Evolutionary conservation across 2,329 filamentous ascomycete genomes (phyloP).

Genomic region (Bipolaris bicolor): DNA sequence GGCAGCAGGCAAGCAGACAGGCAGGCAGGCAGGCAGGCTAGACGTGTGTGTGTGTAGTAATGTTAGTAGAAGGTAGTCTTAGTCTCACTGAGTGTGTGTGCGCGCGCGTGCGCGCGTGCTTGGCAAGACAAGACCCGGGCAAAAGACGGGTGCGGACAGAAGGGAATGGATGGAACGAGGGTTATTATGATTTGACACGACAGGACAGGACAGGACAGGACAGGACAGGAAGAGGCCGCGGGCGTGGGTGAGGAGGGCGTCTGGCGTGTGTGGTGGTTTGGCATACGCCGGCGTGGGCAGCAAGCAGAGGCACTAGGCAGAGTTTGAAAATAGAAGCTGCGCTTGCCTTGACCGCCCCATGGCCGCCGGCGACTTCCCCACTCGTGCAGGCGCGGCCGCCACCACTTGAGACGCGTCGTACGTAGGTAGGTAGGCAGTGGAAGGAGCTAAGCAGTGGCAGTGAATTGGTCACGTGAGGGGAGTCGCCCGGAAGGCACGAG

Average conservation of each 20-base stretch:
- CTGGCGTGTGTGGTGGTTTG: conserved; percentile 2
- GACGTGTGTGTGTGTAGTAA: too few species aligned
- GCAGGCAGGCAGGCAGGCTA: neutral
- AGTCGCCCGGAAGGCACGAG: conserved; percentile 18
- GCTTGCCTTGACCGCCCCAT: conserved; percentile 1
- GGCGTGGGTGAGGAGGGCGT: conserved; percentile 1
- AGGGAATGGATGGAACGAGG: neutral
- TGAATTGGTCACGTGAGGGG: conserved; percentile 23
- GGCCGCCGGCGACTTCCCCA: neutral
- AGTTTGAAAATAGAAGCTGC: neutral
- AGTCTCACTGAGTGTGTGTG: neutral
- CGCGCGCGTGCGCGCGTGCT: neutral
- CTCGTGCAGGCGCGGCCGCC: neutral
- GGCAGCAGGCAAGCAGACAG: neutral
- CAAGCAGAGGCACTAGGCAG: neutral
- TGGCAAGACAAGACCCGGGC: neutral
- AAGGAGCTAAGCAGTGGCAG: neutral
- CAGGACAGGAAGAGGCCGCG: too few species aligned
- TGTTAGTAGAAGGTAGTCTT: too few species aligned
- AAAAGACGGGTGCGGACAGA: neutral
- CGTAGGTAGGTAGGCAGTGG: neutral
- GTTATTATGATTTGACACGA: neutral
- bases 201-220: too few species aligned
- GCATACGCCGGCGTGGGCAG: neutral
- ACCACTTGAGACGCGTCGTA: neutral